Conservation (phyloP, 2,329 filamentous ascomycete species). For the Alternaria longipes region DNA sequence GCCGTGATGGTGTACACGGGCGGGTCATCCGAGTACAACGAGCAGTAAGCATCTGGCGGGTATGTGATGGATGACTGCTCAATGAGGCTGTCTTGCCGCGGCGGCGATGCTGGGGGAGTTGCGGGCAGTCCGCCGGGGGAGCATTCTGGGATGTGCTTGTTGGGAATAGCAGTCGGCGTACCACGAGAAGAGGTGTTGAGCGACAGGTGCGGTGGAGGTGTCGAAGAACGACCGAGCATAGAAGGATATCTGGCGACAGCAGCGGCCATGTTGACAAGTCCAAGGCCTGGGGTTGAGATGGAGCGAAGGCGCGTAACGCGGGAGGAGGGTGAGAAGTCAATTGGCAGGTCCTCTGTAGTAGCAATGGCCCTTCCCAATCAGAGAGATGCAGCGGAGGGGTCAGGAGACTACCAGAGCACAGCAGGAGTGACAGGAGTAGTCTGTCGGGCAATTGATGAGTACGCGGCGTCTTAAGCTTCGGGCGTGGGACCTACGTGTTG, state of each 20-base stretch:
- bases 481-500: conserved; percentile 19
- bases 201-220: conserved; percentile 63
- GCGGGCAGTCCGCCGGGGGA: conserved; percentile 75
- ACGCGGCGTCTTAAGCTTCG: conserved; percentile 8
- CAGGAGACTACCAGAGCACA: conserved; percentile 17
- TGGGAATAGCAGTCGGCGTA: conserved; percentile 73
- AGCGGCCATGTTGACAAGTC: conserved; percentile 52
- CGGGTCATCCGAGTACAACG: conserved; percentile 61
- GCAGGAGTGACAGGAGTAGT: conserved; percentile 26
- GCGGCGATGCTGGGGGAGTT: conserved; percentile 67
- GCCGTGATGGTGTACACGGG: conserved; percentile 78
- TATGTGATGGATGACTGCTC: conserved; percentile 75
- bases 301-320: conserved; percentile 43
- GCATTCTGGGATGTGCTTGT: conserved; percentile 90
- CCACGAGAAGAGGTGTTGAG: conserved; percentile 66
- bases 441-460: conserved; percentile 29
- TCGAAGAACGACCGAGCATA: conserved; percentile 50
- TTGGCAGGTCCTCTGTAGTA: conserved; percentile 9
- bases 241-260: conserved; percentile 52
- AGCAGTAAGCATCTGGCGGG: conserved; percentile 72
- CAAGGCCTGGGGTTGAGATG: conserved; percentile 12
- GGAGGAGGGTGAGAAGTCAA: conserved; percentile 9
- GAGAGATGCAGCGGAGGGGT: conserved; percentile 15
- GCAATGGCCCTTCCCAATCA: conserved; percentile 25
- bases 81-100: conserved; percentile 63